phyloP scores from a whole-genome alignment of 2,329 filamentous ascomycete species.

The Dothistroma pini region DNA sequence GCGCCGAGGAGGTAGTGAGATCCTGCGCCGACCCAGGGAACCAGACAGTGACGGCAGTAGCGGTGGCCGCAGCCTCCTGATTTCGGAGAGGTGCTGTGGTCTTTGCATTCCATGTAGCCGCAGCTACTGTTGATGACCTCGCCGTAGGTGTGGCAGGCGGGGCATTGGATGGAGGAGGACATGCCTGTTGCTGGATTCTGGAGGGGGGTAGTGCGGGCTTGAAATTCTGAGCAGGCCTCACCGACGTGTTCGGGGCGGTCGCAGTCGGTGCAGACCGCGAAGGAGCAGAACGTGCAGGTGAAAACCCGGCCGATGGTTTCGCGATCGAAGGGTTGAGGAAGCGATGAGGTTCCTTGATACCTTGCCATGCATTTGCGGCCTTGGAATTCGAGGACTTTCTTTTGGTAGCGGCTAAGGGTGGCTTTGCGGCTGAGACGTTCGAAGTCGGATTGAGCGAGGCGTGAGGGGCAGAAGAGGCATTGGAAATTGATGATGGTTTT shows the following conservation, averaged over 20 bases:
- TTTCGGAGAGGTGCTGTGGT: background rate
- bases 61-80: slow-evolving; percentile 15
- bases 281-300: slow-evolving; percentile 15
- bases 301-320: slow-evolving; percentile 18
- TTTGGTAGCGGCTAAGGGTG: background rate
- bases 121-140: slow-evolving; percentile 5
- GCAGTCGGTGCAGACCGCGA: slow-evolving; percentile 12
- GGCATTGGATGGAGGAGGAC: background rate
- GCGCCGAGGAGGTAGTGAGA: slow-evolving; percentile 6
- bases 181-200: background rate
- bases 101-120: slow-evolving; percentile 7
- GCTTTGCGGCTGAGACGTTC: slow-evolving; percentile 1
- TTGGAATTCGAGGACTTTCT: background rate
- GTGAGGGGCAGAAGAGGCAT: slow-evolving; percentile 22
- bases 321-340: slow-evolving; percentile 5
- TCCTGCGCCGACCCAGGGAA: slow-evolving; percentile 15
- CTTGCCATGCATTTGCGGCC: slow-evolving; percentile 12
- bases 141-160: background rate
- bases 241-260: slow-evolving; percentile 15
- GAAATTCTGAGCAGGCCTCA: slow-evolving; percentile 8
- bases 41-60: slow-evolving; percentile 15
- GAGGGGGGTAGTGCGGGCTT: background rate
- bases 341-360: slow-evolving; percentile 3
- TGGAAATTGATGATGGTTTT: slow-evolving; percentile 5
- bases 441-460: background rate